Base-by-base conservation (phyloP, 345 rosid genomes). In the Gossypium ekmanianum region DNA sequence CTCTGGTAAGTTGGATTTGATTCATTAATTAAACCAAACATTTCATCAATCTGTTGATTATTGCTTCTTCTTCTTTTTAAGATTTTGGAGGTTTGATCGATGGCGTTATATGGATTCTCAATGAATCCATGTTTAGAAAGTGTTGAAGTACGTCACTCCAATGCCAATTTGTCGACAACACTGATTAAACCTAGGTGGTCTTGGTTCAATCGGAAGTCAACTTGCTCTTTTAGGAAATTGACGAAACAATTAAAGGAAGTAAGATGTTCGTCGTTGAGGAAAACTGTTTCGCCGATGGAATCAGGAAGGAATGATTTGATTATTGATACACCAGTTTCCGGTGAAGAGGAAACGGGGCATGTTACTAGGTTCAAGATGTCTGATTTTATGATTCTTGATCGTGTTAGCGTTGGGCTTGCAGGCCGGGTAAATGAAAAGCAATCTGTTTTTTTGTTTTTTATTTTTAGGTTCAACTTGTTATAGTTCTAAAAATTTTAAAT, bases 401-500 rank as follows among this genome's bases (percentile, higher is more conserved):
- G 85, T 66, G 94, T 92, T 76, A 94, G 97, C 76, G 68, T 83
- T 56, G 98, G 98, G 80, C 95, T 92, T 79, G 91, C 91, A 6
- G 97, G 97, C 22, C 82, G 93, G 92, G 98, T 94, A 56, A 8
- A 89, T 72, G 84, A 26, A 34, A 34, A 47, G 56, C 54, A 47
- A 45, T 56, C 16, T 17, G 22, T 17, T 68, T 47, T 2, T 64
- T 29, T 29, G 4, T 29, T 52, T 54, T 41, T 39, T 26, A 7
- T 39, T 2, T 55, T 41, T 34, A 34, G 20, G 2, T 14, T 39
- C 24, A 27, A 59, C 1, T 18, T 18, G 43, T 13, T 47, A 20
- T 45, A 43, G 27, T 51, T 18, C 1, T 56, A 56, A 34, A 34
- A 34, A 1, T 9, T 20, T 22, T 13, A 54, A 29, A 34, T 75